Evolutionary conservation across 768 basidiomycete genomes (phyloP).

Genomic region (Podaxis carcinomalis): DNA sequence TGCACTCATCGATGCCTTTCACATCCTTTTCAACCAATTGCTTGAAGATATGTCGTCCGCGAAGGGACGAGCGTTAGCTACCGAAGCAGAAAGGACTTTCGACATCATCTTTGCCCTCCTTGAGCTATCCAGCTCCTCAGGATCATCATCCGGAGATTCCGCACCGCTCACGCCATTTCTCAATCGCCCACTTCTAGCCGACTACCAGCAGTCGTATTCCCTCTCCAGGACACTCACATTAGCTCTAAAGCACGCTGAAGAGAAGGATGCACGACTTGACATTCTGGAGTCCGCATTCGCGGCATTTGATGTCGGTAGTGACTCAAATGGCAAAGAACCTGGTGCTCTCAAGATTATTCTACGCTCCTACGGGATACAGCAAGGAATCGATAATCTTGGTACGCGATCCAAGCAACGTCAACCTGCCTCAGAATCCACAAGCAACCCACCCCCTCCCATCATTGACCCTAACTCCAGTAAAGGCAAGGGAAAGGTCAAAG

Average conservation of each 20-base stretch:
- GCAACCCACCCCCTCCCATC: background rate
- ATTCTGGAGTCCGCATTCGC: constrained; percentile 49
- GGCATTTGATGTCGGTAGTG: constrained; percentile 27
- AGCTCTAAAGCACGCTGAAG: constrained; percentile 38
- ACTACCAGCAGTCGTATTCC: constrained; percentile 69
- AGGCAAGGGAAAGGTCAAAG: constrained; percentile 40
- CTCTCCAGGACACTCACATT: constrained; percentile 46
- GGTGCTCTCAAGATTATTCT: constrained; percentile 63
- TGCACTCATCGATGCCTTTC: constrained; percentile 65
- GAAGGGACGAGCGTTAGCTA: constrained; percentile 38
- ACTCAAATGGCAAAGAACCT: constrained; percentile 28
- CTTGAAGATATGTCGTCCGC: constrained; percentile 42
- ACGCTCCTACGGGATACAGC: constrained; percentile 51
- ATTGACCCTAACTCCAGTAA: constrained; percentile 17
- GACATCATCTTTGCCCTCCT: constrained; percentile 57
- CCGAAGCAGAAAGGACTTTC: constrained; percentile 50
- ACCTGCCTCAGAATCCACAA: background rate
- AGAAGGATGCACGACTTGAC: constrained; percentile 57
- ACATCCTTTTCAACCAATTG: constrained; percentile 48
- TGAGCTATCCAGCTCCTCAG: constrained; percentile 34
- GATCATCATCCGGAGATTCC: constrained; percentile 15
- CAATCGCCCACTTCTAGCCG: constrained; percentile 60
- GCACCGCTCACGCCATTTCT: constrained; percentile 49
- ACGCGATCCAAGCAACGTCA: constrained; percentile 14
- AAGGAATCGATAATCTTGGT: constrained; percentile 34